phyloP scores from a whole-genome alignment of 345 rosid genomes.

The Gossypium thurberi region DNA sequence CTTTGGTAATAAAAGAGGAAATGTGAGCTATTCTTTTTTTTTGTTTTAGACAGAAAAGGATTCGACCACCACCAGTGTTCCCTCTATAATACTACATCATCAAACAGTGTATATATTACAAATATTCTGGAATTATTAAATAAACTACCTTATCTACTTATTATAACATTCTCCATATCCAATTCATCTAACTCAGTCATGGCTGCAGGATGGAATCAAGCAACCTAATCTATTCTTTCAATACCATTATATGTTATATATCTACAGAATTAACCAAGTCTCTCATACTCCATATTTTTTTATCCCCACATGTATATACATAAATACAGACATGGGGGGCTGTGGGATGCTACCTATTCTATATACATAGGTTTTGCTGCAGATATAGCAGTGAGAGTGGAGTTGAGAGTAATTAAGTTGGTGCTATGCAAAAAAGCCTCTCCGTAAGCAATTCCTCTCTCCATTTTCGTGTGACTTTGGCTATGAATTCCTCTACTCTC shows the following conservation, averaged over 20 bases:
- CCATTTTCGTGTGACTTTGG: slow-evolving; percentile 8
- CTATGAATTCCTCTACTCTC: slow-evolving; percentile 13
- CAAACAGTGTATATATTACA: background rate
- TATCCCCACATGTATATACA: background rate
- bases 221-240: background rate
- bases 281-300: background rate
- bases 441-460: slow-evolving; percentile 7
- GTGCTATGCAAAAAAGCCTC: slow-evolving; percentile 10
- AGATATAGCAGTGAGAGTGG: background rate
- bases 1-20: no score
- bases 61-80: background rate
- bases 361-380: no score
- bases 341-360: no score
- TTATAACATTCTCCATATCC: background rate
- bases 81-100: background rate
- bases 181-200: background rate
- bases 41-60: background rate
- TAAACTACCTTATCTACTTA: background rate
- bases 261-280: background rate
- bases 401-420: background rate
- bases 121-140: background rate
- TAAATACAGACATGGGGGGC: no score
- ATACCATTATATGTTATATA: background rate
- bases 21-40: no score
- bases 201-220: background rate